Evolutionary conservation across 2,329 filamentous ascomycete genomes (phyloP).

Genomic region (Harringtonia lauricola): DNA sequence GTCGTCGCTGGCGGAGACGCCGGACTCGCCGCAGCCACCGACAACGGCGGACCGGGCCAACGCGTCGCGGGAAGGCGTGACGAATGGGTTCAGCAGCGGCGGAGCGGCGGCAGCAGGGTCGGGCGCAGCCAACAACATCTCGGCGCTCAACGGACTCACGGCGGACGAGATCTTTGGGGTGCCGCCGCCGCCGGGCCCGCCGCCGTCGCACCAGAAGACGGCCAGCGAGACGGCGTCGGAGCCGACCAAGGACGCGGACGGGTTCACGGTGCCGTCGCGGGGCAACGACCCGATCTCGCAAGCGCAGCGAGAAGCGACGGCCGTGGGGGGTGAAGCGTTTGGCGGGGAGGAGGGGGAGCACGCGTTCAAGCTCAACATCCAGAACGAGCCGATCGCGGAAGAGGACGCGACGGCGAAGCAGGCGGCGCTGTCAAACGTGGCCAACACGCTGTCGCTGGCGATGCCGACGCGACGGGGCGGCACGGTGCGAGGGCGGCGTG

Average conservation of each 20-base stretch:
- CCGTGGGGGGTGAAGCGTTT: not conserved
- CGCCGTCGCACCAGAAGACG: constrained; percentile 31
- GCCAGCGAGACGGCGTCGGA: constrained; percentile 13
- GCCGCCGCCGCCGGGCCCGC: constrained; percentile 38
- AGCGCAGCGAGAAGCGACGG: constrained; percentile 52
- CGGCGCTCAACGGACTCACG: constrained; percentile 32
- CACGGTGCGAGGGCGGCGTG: constrained; percentile 77
- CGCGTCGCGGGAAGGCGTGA: constrained; percentile 28
- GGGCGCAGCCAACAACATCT: constrained; percentile 15
- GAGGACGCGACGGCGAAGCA: constrained; percentile 64
- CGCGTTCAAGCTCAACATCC: constrained; percentile 69
- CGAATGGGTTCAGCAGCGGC: constrained; percentile 33
- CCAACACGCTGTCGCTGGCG: constrained; percentile 57
- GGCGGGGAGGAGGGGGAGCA: constrained; percentile 47
- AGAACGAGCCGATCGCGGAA: constrained; percentile 66
- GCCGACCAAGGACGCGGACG: constrained; percentile 57
- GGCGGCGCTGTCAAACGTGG: constrained; percentile 64
- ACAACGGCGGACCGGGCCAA: constrained; percentile 21
- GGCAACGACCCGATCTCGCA: constrained; percentile 57
- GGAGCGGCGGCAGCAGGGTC: not conserved
- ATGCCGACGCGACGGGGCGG: constrained; percentile 59
- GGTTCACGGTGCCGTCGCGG: constrained; percentile 60
- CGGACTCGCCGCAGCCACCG: constrained; percentile 26
- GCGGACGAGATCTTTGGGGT: constrained; percentile 38
- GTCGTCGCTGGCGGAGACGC: constrained; percentile 46